These are phyloP conservation scores for Pleurotus ostreatus DNA, from an alignment of 768 basidiomycete species.

Conservation along the genomic window DNA sequence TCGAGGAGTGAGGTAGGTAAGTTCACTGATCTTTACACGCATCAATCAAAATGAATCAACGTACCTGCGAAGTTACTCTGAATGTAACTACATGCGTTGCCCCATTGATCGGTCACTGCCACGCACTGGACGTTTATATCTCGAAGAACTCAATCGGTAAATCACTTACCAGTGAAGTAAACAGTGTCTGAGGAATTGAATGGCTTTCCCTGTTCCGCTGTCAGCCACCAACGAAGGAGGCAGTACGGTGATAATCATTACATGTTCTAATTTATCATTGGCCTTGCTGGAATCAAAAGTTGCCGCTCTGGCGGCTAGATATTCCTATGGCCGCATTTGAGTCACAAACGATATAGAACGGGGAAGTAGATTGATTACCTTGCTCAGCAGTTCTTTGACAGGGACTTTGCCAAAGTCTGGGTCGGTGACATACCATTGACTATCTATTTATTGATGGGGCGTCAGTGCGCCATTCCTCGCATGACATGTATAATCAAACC, in stretches of 20 bases:
- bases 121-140: neutral
- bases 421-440: conserved; percentile 89
- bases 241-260: conserved; percentile 24
- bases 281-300: conserved; percentile 71
- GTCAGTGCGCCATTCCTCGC: neutral
- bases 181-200: conserved; percentile 89
- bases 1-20: neutral
- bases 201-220: conserved; percentile 64
- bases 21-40: neutral
- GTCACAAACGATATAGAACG: neutral
- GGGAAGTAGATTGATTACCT: conserved; percentile 37
- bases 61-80: conserved; percentile 84
- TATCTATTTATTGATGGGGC: conserved; percentile 43
- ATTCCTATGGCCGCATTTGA: conserved; percentile 49
- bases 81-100: conserved; percentile 86
- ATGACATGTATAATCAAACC: conserved; percentile 36
- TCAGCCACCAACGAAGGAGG: conserved; percentile 8
- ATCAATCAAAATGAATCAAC: conserved; percentile 13
- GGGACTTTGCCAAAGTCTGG: conserved; percentile 78
- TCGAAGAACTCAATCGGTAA: neutral
- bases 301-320: conserved; percentile 74
- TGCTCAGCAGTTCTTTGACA: conserved; percentile 78
- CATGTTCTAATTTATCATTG: conserved; percentile 64
- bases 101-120: conserved; percentile 78
- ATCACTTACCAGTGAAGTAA: conserved; percentile 77